A percentile compares a stretch with the other conserved stretches of the same genome.
Evolutionary conservation across 495 filamentous ascomycete species (phyloP).

Genomic region (Pyrenula aspistea): DNA sequence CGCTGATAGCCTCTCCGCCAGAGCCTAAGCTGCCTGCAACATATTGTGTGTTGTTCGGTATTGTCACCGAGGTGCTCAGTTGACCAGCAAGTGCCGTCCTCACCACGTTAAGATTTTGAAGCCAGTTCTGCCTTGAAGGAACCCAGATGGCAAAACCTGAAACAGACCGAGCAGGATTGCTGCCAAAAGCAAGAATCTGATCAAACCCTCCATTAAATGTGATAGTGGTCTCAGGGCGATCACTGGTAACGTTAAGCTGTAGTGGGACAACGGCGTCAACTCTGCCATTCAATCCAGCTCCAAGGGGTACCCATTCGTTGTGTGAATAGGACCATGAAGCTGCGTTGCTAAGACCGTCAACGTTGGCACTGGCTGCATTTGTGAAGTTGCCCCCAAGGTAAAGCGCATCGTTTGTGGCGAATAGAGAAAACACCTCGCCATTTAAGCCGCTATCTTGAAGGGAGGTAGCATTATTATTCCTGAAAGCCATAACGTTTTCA

Average conservation of each 20-base stretch:
- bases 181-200: constrained; percentile 52
- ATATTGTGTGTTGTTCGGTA: constrained; percentile 48
- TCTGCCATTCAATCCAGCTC: constrained; percentile 72
- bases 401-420: constrained; percentile 46
- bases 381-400: constrained; percentile 86
- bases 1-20: constrained; percentile 51
- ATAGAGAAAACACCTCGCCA: constrained; percentile 60
- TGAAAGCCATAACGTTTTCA: constrained; percentile 65
- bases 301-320: constrained; percentile 66
- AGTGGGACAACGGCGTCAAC: constrained; percentile 64
- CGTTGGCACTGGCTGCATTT: constrained; percentile 50
- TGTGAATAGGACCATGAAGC: constrained; percentile 60
- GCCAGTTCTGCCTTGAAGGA: constrained; percentile 78
- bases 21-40: constrained; percentile 72
- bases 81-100: constrained; percentile 55
- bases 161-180: constrained; percentile 44
- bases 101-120: constrained; percentile 63
- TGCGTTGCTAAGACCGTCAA: constrained; percentile 53
- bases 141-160: constrained; percentile 87
- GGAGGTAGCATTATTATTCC: constrained; percentile 45
- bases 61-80: constrained; percentile 52
- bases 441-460: constrained; percentile 69
- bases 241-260: constrained; percentile 64
- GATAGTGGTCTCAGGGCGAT: constrained; percentile 59
- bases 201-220: constrained; percentile 74